These are phyloP conservation scores for Pichia sp. DNA, from an alignment of 1,139 yeast species.

Conservation along the genomic window DNA sequence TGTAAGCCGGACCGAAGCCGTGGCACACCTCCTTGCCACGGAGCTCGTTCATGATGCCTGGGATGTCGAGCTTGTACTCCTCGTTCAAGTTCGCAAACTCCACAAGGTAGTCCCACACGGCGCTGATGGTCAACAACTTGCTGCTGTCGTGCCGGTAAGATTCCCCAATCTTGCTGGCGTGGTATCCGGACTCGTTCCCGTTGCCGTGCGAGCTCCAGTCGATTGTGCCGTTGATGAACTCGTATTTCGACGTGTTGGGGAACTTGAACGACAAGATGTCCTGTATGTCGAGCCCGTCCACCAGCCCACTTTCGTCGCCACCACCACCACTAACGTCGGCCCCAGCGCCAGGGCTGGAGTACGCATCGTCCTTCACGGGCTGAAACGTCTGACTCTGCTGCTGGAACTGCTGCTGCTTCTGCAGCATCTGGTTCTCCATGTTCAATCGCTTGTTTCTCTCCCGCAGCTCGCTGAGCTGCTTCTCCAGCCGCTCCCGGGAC, in stretches of 20 bases:
- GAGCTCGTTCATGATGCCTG: constrained; percentile 51
- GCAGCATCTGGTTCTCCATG: constrained; percentile 56
- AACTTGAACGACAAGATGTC: constrained; percentile 12
- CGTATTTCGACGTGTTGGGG: constrained; percentile 21
- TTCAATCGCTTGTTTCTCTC: constrained; percentile 51
- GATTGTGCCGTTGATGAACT: constrained; percentile 26
- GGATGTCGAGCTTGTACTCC: constrained; percentile 49
- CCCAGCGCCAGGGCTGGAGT: neutral
- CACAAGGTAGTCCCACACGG: constrained; percentile 75
- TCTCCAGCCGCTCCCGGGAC: constrained; percentile 48
- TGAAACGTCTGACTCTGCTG: neutral
- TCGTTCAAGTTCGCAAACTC: constrained; percentile 47
- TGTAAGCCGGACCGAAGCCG: constrained; percentile 80
- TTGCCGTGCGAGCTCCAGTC: constrained; percentile 16
- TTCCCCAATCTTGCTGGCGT: constrained; percentile 11
- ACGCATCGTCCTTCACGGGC: neutral
- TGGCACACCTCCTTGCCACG: constrained; percentile 73
- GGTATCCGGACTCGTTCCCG: neutral
- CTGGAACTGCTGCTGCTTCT: constrained; percentile 17
- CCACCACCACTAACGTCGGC: neutral
- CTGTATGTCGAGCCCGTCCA: neutral
- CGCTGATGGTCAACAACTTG: constrained; percentile 64
- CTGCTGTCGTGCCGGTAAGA: constrained; percentile 31
- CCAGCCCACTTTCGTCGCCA: too few species aligned
- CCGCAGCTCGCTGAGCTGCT: constrained; percentile 51